Base-by-base conservation (phyloP, 768 basidiomycete species). In the Clavaria fumosa region DNA sequence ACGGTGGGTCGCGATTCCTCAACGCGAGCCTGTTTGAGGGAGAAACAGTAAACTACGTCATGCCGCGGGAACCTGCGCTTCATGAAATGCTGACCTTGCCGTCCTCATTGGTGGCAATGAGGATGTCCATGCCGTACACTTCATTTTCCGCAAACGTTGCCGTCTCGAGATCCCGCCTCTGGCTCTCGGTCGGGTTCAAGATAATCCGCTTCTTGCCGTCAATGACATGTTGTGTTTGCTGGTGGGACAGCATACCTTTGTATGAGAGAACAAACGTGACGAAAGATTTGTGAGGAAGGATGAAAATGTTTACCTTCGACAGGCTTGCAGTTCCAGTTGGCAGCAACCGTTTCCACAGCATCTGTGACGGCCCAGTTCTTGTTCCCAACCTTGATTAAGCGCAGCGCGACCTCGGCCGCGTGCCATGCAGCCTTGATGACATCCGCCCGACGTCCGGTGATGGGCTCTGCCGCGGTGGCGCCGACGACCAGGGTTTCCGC, bases 331-430 rank as follows among this genome's bases (percentile, higher is more conserved):
- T 72, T 72, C 69, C 76, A 85, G 21, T 70, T 65, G 11, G 74
- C 62, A 11, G 80, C 70, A 23, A 78, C 69, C 53, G 78, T 78
- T 39, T 62, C 63, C 31, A 97, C 81, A 31, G 73, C 74, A 20
- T 96, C 88, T 17, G 93, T 96, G 38, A 97, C 78, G 31, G 72
- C 70, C 81, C 86, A 97, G 64, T 96, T 97, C 63, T 85, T 91
- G 62, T 79, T 83, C 23, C 89, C 91, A 33, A 78, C 81, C 57
- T 90, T 90, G 53, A 95, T 66, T 38, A 80, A 68, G 43, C 95
- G 76, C 80, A 89, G 77, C 27, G 89, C 93, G 35, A 76, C 69
- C 63, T 97, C 90, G 3, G 90, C 82, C 7, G 91, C 95, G 45
- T 74, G 69, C 73, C 79, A 93, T 22, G 95, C 93, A 15, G 95